Evolutionary conservation across 306 rosid species (phyloP).

Genomic region (Vachellia pachyceras): DNA sequence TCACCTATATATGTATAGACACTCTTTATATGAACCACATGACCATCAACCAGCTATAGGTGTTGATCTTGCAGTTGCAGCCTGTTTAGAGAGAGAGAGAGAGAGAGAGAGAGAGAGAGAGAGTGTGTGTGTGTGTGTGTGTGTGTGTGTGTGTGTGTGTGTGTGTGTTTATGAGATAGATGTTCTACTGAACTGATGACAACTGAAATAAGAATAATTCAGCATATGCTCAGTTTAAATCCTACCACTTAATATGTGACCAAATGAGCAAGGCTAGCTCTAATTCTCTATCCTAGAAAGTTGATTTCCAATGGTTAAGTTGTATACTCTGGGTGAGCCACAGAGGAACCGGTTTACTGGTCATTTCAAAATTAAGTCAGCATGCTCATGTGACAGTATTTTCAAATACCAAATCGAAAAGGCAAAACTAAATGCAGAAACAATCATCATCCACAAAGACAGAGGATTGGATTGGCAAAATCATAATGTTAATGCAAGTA

Average conservation of each 20-base stretch:
- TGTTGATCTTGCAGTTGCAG: background rate
- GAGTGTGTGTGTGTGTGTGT: too few relatives aligned
- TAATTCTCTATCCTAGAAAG: constrained; percentile 30
- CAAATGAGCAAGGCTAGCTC: background rate
- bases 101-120: too few relatives aligned
- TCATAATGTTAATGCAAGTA: background rate
- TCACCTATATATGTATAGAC: too few relatives aligned
- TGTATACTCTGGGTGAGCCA: background rate
- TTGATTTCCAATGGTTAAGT: background rate
- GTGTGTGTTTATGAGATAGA: background rate
- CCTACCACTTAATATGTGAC: background rate
- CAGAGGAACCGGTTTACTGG: background rate
- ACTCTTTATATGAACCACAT: background rate
- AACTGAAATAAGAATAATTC: background rate
- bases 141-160: too few relatives aligned
- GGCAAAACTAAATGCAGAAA: background rate
- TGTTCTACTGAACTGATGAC: background rate
- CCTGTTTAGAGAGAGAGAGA: too few relatives aligned
- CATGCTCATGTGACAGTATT: background rate
- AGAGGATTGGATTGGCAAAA: background rate
- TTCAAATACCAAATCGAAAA: background rate
- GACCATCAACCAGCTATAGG: background rate
- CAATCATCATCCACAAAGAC: background rate
- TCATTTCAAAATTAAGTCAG: background rate
- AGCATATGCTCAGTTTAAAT: background rate